Evolutionary conservation across 345 rosid genomes (phyloP), one percentile per base, ranked within the genome.

Genomic region (Populus pruinosa): DNA sequence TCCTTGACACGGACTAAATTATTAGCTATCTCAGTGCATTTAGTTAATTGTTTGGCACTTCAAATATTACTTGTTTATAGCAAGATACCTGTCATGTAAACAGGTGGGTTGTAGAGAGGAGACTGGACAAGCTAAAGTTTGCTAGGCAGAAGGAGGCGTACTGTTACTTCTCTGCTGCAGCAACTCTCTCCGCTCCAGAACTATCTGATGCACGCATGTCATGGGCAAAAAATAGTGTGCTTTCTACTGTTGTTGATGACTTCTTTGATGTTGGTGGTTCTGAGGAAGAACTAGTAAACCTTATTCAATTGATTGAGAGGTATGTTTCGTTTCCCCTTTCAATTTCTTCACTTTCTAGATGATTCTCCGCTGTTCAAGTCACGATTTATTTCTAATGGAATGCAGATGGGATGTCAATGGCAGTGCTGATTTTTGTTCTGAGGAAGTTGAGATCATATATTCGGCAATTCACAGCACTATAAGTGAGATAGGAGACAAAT

Each of bases 151-250:
- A 91, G 82, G 81, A 88, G 84, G 87, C 87, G 13, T 92, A 91
- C 78, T 92, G 97, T 68, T 91, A 92, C 87, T 94, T 94, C 80
- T 91, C 97, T 68, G 93, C 87, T 23, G 97, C 93, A 47, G 97
- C 93, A 77, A 87, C 89, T 31, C 78, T 91, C 27, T 87, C 82
- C 71, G 43, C 87, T 67, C 94, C 94, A 21, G 90, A 88, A 82
- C 70, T 95, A 77, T 87, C 93, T 23, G 90, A 90, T 82, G 97
- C 98, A 14, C 96, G 97, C 53, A 87, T 91, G 63, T 84, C 96
- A n/a, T 95, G 98, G 99, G 97, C 97, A 69, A 95, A 95, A 88
- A 91, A 89, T 69, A 90, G 89, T 25, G 94, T 93, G 43, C 93
- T 95, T 73, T 87, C 96, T 33, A 95, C 98, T 10, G 91, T 93